Evolutionary conservation across 805 yeast genomes (phyloP), one percentile per base, ranked within the genome.

Genomic region (Teunomyces funiuensis): DNA sequence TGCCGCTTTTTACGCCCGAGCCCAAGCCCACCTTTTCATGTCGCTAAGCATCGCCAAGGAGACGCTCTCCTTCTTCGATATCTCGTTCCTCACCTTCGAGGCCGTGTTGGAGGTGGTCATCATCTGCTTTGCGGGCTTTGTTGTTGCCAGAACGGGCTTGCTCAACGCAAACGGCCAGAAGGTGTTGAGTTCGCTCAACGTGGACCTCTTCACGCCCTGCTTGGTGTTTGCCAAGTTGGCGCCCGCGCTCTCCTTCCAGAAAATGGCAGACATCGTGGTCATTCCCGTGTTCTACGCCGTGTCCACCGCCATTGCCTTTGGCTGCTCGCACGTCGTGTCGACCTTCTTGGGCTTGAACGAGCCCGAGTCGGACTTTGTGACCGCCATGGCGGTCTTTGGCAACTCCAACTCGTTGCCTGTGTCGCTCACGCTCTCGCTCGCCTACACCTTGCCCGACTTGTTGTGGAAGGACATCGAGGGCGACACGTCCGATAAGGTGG

Each of bases 331-430:
- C 22, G 20, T 78, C 16, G 74, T 82, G 29, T 70, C 88, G 3
- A 59, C 63, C 10, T 48, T 80, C 31, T 60, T 89, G 47, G 55
- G 64, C 6, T 67, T 93, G 53, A 85, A 85, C 53, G 77, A 69
- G 37, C 79, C 86, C 10, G 97, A 93, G 64, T 58, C 87, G 3
- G 90, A 91, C 65, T 91, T 88, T 55, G 97, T 93, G 37, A 85
- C 95, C 16, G 98, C 97, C 2, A 93, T 93, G 95, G 88, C 93
- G 2, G 96, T 90, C 5, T 91, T 91, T 65, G 98, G 97, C 40
- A 93, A 91, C 65, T 88, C 96, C 33, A 91, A 91, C 69, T 86
- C 96, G 8, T 75, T 91, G 42, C 98, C 99, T 0, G 98, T 91
- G 1, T 88, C 97, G 0, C 73, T 93, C 50, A 85, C 93, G 1